phyloP scores from a whole-genome alignment of 495 filamentous ascomycete genomes.

The Parathielavia appendiculata region DNA sequence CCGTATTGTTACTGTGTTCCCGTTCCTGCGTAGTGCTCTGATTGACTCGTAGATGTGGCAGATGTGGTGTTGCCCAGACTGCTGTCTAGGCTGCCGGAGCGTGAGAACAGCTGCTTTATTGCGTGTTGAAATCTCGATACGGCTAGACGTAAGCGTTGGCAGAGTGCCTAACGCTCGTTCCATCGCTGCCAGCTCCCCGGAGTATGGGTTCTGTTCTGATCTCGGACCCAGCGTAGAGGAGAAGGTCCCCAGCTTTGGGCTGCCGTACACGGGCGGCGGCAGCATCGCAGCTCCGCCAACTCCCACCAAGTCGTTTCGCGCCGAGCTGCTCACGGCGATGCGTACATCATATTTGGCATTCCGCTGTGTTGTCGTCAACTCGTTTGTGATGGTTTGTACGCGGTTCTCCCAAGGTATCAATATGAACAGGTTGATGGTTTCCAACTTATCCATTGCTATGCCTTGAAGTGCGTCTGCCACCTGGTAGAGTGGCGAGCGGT shows the following conservation, averaged over 20 bases:
- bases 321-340: neutral
- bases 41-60: no score
- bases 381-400: neutral
- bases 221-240: neutral
- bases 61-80: no score
- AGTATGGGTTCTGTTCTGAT: neutral
- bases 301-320: neutral
- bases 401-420: neutral
- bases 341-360: neutral
- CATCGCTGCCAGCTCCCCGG: neutral
- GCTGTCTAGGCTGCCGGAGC: neutral
- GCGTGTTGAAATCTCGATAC: conserved; percentile 1
- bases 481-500: neutral
- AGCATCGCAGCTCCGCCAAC: neutral
- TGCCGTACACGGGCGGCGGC: neutral
- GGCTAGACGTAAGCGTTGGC: neutral
- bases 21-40: no score
- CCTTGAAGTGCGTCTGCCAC: neutral
- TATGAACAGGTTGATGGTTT: neutral
- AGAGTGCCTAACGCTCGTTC: neutral
- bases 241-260: neutral
- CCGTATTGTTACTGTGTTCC: no score
- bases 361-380: neutral
- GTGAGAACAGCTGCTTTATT: conserved; percentile 3
- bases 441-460: neutral